Evolutionary conservation across 1,139 yeast genomes (phyloP), one percentile per base, ranked within the genome.

Genomic region (Candida tropicalis): DNA sequence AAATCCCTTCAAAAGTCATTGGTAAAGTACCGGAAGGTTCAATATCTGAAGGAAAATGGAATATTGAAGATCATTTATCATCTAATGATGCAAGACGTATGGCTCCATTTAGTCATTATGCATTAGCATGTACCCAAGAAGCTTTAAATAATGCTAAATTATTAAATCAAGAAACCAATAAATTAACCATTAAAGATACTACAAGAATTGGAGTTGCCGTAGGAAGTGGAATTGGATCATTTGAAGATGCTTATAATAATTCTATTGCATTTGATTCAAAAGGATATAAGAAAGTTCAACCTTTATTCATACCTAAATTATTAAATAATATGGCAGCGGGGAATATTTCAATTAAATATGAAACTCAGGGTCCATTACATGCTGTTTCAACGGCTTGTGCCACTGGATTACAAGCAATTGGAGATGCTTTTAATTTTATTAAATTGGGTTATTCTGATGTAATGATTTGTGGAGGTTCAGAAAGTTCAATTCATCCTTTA

Each of bases 241-340:
- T 93, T 42, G 84, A 83, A 23, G 97, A 91, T 51, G 66, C 81
- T 0, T 84, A 79, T 56, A 81, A 78, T 36, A 82, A 84, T 59
- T 63, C 87, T 12, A 68, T 77, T 8, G 70, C 65, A 3, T 84
- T 79, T 51, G 56, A 64, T 18, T 52, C 55, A 4, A 59, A 67
- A 4, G 95, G 95, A 0, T 86, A 84, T 57, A 77, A 83, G 44
- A 82, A 81, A 53, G 82, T 90, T 1, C 87, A 88, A 41, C 99
- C 99, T 1, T 63, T 90, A 44, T 87, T 91, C 60, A 82, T 95
- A 10, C 98, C 99, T 0, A 82, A 79, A 52, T 66, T 91, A 38
- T 70, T 95, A 41, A 80, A 87, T 40, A 95, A 93, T 62, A 95
- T 95, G 98, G 97, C 97, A 0, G 90, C 93, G 0, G 98, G 99